Evolutionary conservation across 192 early-diverging fungal genomes (phyloP).

Genomic region (Coemansia sp.): DNA sequence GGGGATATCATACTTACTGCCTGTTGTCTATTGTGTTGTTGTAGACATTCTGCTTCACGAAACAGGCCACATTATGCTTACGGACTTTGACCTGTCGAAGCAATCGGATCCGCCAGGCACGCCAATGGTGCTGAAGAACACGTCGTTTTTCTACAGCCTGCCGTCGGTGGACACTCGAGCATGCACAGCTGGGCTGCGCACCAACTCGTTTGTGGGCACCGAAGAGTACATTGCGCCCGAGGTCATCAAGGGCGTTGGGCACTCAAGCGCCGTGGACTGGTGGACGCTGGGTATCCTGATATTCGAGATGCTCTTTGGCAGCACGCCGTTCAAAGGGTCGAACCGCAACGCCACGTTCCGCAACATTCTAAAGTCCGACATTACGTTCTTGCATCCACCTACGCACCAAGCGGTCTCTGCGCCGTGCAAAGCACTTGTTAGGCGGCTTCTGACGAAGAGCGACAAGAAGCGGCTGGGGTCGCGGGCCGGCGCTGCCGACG

Average conservation of each 20-base stretch:
- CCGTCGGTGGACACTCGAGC: slow-evolving; percentile 84
- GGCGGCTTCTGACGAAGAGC: slow-evolving; percentile 85
- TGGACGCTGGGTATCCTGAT: slow-evolving; percentile 98
- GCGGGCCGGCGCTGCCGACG: slow-evolving; percentile 86
- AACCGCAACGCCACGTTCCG: slow-evolving; percentile 87
- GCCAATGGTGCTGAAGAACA: slow-evolving; percentile 64
- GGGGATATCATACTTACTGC: slow-evolving; percentile 51
- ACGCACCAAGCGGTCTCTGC: slow-evolving; percentile 55
- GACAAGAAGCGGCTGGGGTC: slow-evolving; percentile 86
- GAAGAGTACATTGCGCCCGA: slow-evolving; percentile 99
- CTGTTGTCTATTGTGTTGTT: slow-evolving; percentile 9
- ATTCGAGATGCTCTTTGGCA: slow-evolving; percentile 97
- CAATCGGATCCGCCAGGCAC: slow-evolving; percentile 81
- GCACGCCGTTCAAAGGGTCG: slow-evolving; percentile 95
- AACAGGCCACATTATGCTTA: slow-evolving; percentile 97
- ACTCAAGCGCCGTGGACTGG: slow-evolving; percentile 96
- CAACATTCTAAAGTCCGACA: slow-evolving; percentile 81
- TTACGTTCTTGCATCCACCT: slow-evolving; percentile 66
- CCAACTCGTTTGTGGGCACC: slow-evolving; percentile 98
- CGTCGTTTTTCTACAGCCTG: slow-evolving; percentile 58
- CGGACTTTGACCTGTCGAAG: slow-evolving; percentile 98
- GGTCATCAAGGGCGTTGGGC: slow-evolving; percentile 92
- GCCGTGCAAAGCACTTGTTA: slow-evolving; percentile 71
- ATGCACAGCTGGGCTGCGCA: slow-evolving; percentile 83
- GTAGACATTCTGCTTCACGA: slow-evolving; percentile 86